Evolutionary conservation across 1,284 basidiomycete species (phyloP).

Genomic region (Caloboletus firmus): DNA sequence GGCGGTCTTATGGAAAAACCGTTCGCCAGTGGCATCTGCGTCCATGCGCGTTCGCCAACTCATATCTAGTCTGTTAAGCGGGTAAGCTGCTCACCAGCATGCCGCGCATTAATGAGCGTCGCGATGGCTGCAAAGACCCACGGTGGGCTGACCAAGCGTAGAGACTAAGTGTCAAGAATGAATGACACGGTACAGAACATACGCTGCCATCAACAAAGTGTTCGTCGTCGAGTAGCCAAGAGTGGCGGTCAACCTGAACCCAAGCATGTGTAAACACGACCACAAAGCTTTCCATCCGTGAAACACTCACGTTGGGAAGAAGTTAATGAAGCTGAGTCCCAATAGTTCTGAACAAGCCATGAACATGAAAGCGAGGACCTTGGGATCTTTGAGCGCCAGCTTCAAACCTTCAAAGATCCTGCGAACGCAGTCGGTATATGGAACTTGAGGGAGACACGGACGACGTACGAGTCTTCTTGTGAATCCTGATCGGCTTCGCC

Average conservation of each 20-base stretch:
- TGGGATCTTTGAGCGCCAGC: constrained; percentile 63
- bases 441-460: no score
- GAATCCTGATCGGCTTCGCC: constrained; percentile 69
- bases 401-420: constrained; percentile 57
- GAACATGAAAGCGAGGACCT: constrained; percentile 60
- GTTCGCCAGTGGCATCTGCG: constrained; percentile 59
- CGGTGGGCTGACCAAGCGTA: constrained; percentile 49
- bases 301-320: constrained; percentile 64
- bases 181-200: constrained; percentile 33
- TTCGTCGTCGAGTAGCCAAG: constrained; percentile 65
- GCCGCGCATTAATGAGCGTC: constrained; percentile 62
- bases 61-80: no score
- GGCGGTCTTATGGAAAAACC: constrained; percentile 64
- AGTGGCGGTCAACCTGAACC: constrained; percentile 57
- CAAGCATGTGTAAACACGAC: background rate
- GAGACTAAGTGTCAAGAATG: background rate
- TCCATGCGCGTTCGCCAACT: background rate
- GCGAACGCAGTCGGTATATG: background rate
- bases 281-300: background rate
- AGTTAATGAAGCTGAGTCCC: constrained; percentile 71
- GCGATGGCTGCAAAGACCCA: constrained; percentile 60
- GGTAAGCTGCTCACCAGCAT: constrained; percentile 51
- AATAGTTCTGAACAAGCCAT: constrained; percentile 55
- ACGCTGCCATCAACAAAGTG: constrained; percentile 65
- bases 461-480: constrained; percentile 52